Conservation (phyloP, 106 monocot species). For the Phalaenopsis aphrodite region DNA sequence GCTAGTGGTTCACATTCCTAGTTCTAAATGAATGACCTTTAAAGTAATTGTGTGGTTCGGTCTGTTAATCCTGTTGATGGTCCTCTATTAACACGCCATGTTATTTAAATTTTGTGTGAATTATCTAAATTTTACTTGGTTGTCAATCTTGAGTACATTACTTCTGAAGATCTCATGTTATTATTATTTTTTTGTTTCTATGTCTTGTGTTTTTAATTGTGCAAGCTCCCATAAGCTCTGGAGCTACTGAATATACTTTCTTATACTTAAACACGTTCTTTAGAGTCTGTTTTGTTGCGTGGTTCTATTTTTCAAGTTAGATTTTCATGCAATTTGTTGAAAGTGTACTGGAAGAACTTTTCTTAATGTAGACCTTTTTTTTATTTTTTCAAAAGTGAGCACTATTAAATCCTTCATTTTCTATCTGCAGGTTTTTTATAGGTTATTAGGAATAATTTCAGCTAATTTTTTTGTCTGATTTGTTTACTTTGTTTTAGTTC, state of each 20-base stretch:
- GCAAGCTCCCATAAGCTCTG: not conserved
- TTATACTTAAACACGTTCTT: not conserved
- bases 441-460: not conserved
- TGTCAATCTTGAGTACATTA: not conserved
- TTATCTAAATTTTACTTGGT: no score
- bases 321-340: not conserved
- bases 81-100: no score
- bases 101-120: no score
- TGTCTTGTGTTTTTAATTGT: not conserved
- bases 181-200: not conserved
- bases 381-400: not conserved
- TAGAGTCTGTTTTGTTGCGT: not conserved
- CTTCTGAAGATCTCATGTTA: not conserved
- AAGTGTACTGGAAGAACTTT: not conserved
- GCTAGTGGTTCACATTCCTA: no score
- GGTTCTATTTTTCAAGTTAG: not conserved
- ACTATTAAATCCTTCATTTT: not conserved
- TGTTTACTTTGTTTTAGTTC: conserved; percentile 29
- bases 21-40: no score
- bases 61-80: no score
- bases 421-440: not conserved
- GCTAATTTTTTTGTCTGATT: conserved; percentile 8
- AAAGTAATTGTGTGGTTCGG: no score
- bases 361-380: not conserved
- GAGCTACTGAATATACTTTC: not conserved